Evolutionary conservation across 257 asterid species (phyloP).

Genomic region (Capsicum baccatum): DNA sequence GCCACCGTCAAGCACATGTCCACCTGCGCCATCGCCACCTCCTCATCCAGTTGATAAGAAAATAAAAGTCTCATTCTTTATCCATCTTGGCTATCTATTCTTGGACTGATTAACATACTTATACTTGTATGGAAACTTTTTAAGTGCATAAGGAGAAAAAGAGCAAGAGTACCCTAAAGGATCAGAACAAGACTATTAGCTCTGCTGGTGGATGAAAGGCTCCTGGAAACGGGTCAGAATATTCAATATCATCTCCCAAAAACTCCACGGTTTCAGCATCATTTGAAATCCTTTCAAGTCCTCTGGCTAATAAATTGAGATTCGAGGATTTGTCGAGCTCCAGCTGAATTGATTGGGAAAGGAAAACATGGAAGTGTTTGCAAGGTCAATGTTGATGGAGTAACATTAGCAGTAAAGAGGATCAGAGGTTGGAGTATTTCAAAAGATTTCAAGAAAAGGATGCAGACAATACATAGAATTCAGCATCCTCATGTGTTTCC

Average conservation of each 20-base stretch:
- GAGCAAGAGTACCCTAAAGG: background rate
- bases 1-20: constrained; percentile 52
- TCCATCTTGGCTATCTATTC: constrained; percentile 60
- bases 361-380: constrained; percentile 69
- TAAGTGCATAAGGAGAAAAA: constrained; percentile 31
- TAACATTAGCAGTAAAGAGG: constrained; percentile 67
- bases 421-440: constrained; percentile 67
- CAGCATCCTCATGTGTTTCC: constrained; percentile 65
- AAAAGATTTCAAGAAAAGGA: constrained; percentile 58
- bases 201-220: constrained; percentile 54
- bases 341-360: constrained; percentile 69
- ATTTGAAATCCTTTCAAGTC: constrained; percentile 53
- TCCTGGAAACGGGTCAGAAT: constrained; percentile 61
- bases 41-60: constrained; percentile 26
- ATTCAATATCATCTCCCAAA: constrained; percentile 64
- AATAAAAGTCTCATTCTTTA: constrained; percentile 42
- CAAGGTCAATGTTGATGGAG: constrained; percentile 50
- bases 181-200: constrained; percentile 44
- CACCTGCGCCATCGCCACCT: constrained; percentile 43
- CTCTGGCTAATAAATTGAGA: constrained; percentile 44
- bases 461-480: constrained; percentile 52
- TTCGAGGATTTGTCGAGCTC: constrained; percentile 74
- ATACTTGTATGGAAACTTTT: constrained; percentile 39
- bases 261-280: constrained; percentile 58
- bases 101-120: constrained; percentile 47